A percentile compares a stretch with the other conserved stretches of the same genome.
These are phyloP conservation scores for Colletotrichum sublineola DNA, from an alignment of 2,329 filamentous ascomycete genomes.

Conservation along the genomic window DNA sequence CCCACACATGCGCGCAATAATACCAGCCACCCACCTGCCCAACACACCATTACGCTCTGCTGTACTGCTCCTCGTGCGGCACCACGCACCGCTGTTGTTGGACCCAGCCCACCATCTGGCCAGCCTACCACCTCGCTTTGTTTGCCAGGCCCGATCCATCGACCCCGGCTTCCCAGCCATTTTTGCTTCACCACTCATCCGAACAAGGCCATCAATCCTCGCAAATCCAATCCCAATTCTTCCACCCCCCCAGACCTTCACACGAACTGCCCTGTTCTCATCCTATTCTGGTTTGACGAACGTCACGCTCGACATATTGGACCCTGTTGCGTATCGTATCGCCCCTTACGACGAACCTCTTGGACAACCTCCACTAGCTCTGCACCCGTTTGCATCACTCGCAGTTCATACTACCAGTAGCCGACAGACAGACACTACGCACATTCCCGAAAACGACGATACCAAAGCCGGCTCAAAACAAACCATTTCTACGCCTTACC, in stretches of 20 bases:
- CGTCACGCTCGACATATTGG: conserved; percentile 35
- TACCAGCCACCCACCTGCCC: conserved; percentile 36
- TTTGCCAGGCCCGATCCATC: conserved; percentile 40
- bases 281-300: conserved; percentile 28
- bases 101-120: conserved; percentile 36
- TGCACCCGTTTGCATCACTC: conserved; percentile 40
- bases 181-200: conserved; percentile 38
- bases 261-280: conserved; percentile 37
- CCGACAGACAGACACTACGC: conserved; percentile 30
- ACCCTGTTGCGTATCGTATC: conserved; percentile 34
- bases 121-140: conserved; percentile 38
- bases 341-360: conserved; percentile 30
- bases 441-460: conserved; percentile 41
- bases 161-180: conserved; percentile 42
- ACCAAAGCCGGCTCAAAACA: conserved; percentile 38
- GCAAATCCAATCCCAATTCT: conserved; percentile 36
- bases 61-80: conserved; percentile 33
- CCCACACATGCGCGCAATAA: conserved; percentile 32
- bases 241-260: conserved; percentile 35
- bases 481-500: conserved; percentile 34
- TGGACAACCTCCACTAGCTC: conserved; percentile 38
- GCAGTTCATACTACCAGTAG: conserved; percentile 40
- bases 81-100: conserved; percentile 34
- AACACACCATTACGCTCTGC: conserved; percentile 30
- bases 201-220: conserved; percentile 28